Evolutionary conservation across 129 eudicot genomes (phyloP).

Genomic region (Lonicera japonica): DNA sequence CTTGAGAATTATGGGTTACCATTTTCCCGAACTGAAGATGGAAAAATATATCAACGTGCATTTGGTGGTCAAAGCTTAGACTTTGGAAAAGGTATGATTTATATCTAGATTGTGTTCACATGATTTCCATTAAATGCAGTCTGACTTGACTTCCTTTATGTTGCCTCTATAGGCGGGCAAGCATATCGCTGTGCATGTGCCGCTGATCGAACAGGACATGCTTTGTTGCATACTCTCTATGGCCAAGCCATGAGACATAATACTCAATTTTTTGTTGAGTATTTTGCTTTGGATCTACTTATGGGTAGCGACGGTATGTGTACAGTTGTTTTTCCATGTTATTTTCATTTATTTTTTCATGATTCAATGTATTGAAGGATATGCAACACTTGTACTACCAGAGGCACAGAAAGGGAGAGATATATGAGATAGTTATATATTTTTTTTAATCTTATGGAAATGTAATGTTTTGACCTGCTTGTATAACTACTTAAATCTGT

Average conservation of each 20-base stretch:
- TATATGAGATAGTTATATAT: neutral
- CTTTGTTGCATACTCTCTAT: conserved; percentile 89
- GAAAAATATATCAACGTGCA: conserved; percentile 98
- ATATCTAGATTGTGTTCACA: neutral
- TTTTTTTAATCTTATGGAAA: neutral
- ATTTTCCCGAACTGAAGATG: conserved; percentile 98
- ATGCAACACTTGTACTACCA: neutral
- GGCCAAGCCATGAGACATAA: conserved; percentile 99
- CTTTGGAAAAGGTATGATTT: conserved; percentile 81
- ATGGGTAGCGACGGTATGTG: conserved; percentile 91
- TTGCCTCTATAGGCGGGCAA: conserved; percentile 70
- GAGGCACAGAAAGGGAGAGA: too few species aligned
- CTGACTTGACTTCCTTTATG: conserved; percentile 11
- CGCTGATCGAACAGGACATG: conserved; percentile 99
- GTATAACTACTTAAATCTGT: too few species aligned
- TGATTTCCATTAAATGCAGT: conserved; percentile 6
- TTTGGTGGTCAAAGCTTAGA: conserved; percentile 99
- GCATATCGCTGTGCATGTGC: conserved; percentile 99
- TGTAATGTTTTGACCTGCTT: too few species aligned
- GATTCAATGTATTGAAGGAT: neutral
- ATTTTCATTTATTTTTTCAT: neutral
- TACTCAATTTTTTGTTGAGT: conserved; percentile 96
- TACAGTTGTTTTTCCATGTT: neutral
- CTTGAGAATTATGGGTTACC: conserved; percentile 97
- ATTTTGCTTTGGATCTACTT: conserved; percentile 93